phyloP scores from a whole-genome alignment of 2,329 filamentous ascomycete genomes.

The Trichophyton verrucosum region DNA sequence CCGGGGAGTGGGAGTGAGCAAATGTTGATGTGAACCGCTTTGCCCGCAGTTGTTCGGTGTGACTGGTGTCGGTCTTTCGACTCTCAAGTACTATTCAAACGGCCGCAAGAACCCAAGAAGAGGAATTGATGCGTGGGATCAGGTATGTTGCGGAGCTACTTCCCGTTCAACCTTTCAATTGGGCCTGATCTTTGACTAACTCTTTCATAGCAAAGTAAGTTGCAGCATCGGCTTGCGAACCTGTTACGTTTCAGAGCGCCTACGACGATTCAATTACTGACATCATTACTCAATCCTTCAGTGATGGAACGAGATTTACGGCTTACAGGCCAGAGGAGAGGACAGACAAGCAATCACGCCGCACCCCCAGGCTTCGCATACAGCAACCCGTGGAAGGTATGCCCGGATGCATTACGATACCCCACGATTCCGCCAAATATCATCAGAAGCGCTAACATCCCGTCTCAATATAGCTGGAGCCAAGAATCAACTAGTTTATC shows the following conservation, averaged over 20 bases:
- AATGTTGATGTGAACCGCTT: constrained; percentile 13
- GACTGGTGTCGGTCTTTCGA: constrained; percentile 46
- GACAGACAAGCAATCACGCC: constrained; percentile 47
- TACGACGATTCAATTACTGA: not conserved
- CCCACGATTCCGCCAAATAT: not conserved
- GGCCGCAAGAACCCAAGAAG: constrained; percentile 50
- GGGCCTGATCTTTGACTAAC: not conserved
- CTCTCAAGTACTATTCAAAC: constrained; percentile 48
- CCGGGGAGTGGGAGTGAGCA: not conserved
- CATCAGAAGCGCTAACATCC: not conserved
- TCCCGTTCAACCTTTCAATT: not conserved
- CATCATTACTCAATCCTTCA: constrained; percentile 19
- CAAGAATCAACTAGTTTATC: constrained; percentile 25
- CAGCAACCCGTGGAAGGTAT: constrained; percentile 56
- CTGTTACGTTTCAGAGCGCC: not conserved
- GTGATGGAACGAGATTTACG: constrained; percentile 56
- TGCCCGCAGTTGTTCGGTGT: constrained; percentile 46
- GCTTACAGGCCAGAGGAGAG: constrained; percentile 49
- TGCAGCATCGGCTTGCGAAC: not conserved
- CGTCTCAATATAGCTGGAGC: constrained; percentile 24
- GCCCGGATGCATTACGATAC: constrained; percentile 13
- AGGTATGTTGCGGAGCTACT: constrained; percentile 34
- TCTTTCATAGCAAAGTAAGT: constrained; percentile 42
- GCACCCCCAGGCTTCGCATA: constrained; percentile 53
- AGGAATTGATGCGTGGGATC: constrained; percentile 52